Evolutionary conservation across 1,284 basidiomycete species (phyloP).

Genomic region (Psilocybe mexicana): DNA sequence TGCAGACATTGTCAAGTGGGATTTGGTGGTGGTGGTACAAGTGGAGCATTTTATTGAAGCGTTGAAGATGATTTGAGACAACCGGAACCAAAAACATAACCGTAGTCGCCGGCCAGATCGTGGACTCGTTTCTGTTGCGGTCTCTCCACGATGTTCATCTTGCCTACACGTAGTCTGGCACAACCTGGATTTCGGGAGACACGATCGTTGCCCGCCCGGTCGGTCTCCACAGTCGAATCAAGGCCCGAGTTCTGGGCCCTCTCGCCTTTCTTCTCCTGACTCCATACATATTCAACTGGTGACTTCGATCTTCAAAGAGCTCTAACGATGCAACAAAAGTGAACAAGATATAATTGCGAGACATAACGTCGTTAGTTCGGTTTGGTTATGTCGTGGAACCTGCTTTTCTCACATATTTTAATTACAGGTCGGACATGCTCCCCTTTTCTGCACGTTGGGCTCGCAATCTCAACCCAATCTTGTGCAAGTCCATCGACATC

Average conservation of each 20-base stretch:
- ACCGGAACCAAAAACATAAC: conserved; percentile 3
- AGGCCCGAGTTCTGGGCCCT: neutral
- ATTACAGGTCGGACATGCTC: no score
- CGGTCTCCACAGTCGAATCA: neutral
- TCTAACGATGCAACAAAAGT: no score
- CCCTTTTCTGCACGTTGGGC: no score
- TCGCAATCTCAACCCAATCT: no score
- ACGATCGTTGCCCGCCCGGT: neutral
- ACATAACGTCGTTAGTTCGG: no score
- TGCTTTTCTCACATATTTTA: no score
- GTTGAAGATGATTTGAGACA: neutral
- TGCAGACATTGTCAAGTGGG: neutral
- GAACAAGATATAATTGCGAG: no score
- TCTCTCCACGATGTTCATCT: neutral
- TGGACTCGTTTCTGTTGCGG: neutral
- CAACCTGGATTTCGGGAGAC: neutral
- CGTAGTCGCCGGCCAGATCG: conserved; percentile 6
- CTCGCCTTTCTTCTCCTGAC: neutral
- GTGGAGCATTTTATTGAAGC: neutral
- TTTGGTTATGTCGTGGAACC: no score
- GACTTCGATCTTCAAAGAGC: no score
- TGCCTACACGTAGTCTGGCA: neutral
- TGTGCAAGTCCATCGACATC: no score
- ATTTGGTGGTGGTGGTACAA: neutral
- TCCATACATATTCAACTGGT: no score